Evolutionary conservation across 1,139 yeast species (phyloP), one percentile per base, ranked within the genome.

Genomic region (Yamadazyma triangularis): DNA sequence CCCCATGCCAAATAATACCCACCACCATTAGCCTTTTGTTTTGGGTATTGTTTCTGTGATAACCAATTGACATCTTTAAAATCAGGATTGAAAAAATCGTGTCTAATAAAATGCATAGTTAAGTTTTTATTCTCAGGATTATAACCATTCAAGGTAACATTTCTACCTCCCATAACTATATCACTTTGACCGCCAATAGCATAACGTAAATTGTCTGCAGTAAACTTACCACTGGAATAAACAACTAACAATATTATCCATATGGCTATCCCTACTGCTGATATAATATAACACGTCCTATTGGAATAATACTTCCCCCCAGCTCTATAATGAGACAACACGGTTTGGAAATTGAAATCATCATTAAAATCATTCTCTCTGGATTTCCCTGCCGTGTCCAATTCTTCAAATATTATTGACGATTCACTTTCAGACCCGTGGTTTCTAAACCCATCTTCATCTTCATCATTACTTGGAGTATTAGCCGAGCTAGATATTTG

Each of bases 121-220:
- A 65, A 29, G 32, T 65, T 67, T 4, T 42, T 35, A 32, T 43
- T 46, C 4, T 39, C 38, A 0, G 62, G 53, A 28, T 41, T 43
- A 36, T 63, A 68, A 2, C 44, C 38, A 29, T 57, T 61, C 24
- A 68, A 44, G 2, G 66, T 55, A 13, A 64, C 41, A 35, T 65
- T 66, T 24, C 45, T 39, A 7, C 58, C 60, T 25, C 53, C 51
- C 15, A 53, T 13, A 2, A 30, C 50, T 2, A 60, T 40, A 31
- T 44, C 47, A 0, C 70, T 57, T 4, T 56, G 51, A 60, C 61
- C 54, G n/a, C 36, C 37, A 25, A 53, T 35, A n/a, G 36, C 41
- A 1, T 51, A 33, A 2, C 58, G 45, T 2, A 53, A 26, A 13
- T 46, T 42, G 2, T 18, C 9, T 18, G 9, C 6, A 18, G 40